A percentile compares a stretch with the other conserved stretches of the same genome.
Conservation (phyloP, 2,329 filamentous ascomycete species). For the Talaromyces rugulosus region DNA sequence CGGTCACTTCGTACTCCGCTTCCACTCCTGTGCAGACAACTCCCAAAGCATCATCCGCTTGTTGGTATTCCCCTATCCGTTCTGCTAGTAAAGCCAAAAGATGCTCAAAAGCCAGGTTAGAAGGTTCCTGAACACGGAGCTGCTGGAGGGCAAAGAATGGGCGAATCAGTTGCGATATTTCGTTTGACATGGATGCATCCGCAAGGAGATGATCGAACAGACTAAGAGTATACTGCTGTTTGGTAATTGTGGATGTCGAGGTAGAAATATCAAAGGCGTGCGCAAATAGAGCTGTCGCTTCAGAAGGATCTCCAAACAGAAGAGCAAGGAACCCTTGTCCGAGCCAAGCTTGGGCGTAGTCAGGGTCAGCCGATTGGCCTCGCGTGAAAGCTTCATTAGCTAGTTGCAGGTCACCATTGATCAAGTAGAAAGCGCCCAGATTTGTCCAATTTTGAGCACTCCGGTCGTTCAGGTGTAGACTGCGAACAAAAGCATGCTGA, state of each 20-base stretch:
- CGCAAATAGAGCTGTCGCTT: constrained; percentile 81
- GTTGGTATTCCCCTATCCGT: constrained; percentile 64
- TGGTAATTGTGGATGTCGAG: constrained; percentile 66
- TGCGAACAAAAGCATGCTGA: constrained; percentile 89
- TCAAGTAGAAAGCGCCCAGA: constrained; percentile 75
- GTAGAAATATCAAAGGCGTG: constrained; percentile 93
- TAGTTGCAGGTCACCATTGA: constrained; percentile 79
- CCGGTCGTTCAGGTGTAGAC: constrained; percentile 85
- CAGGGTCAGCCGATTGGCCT: constrained; percentile 89
- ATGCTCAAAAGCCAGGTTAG: constrained; percentile 69
- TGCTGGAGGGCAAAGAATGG: constrained; percentile 87
- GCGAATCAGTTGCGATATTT: constrained; percentile 65
- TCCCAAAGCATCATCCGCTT: constrained; percentile 61
- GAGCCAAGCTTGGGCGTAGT: constrained; percentile 89
- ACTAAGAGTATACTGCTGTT: constrained; percentile 73
- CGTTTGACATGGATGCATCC: constrained; percentile 48
- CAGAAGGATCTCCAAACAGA: constrained; percentile 66
- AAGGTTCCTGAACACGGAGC: constrained; percentile 65
- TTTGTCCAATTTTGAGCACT: constrained; percentile 87
- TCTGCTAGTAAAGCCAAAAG: constrained; percentile 78
- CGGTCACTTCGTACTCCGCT: constrained; percentile 76
- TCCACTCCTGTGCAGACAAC: constrained; percentile 68
- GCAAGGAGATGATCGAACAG: constrained; percentile 76
- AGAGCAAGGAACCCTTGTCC: constrained; percentile 85
- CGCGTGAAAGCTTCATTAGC: constrained; percentile 86